These are phyloP conservation scores for Cystofilobasidium capitatum DNA, from an alignment of 768 basidiomycete genomes.

Conservation along the genomic window DNA sequence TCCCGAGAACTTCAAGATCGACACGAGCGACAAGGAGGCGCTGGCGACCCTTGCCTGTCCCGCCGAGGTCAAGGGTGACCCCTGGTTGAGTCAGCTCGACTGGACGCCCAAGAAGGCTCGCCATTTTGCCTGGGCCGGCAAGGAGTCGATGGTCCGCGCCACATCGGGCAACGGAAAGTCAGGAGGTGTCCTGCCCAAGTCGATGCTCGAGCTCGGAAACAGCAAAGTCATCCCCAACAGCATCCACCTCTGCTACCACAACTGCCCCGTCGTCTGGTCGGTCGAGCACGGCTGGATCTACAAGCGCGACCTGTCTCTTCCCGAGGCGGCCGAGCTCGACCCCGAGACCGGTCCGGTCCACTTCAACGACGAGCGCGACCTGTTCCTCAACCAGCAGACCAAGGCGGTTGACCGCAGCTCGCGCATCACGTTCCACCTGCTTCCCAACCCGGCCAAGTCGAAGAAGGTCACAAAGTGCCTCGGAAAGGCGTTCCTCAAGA, in stretches of 20 bases:
- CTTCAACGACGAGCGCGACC: slow-evolving; percentile 29
- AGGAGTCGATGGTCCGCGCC: neutral
- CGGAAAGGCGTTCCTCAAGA: slow-evolving; percentile 14
- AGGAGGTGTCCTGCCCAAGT: slow-evolving; percentile 5
- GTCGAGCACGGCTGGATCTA: slow-evolving; percentile 53
- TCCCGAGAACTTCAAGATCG: slow-evolving; percentile 35
- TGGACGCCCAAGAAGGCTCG: slow-evolving; percentile 70
- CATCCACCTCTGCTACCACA: slow-evolving; percentile 54
- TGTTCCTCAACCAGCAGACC: slow-evolving; percentile 7
- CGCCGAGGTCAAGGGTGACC: slow-evolving; percentile 47
- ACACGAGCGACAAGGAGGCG: slow-evolving; percentile 34
- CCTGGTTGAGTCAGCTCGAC: slow-evolving; percentile 82
- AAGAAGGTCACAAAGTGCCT: neutral
- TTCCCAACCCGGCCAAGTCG: neutral
- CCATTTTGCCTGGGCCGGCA: slow-evolving; percentile 32
- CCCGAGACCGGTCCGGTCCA: slow-evolving; percentile 27
- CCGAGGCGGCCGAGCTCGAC: neutral
- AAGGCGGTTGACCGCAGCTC: neutral
- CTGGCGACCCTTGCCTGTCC: slow-evolving; percentile 42
- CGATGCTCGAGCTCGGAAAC: slow-evolving; percentile 3
- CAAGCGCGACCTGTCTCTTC: neutral
- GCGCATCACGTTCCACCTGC: slow-evolving; percentile 4
- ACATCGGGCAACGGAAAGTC: neutral
- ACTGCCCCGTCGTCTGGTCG: slow-evolving; percentile 52
- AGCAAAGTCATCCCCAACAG: slow-evolving; percentile 55